These are phyloP conservation scores for Tricholoma matsutake DNA, from an alignment of 768 basidiomycete species.

Conservation along the genomic window DNA sequence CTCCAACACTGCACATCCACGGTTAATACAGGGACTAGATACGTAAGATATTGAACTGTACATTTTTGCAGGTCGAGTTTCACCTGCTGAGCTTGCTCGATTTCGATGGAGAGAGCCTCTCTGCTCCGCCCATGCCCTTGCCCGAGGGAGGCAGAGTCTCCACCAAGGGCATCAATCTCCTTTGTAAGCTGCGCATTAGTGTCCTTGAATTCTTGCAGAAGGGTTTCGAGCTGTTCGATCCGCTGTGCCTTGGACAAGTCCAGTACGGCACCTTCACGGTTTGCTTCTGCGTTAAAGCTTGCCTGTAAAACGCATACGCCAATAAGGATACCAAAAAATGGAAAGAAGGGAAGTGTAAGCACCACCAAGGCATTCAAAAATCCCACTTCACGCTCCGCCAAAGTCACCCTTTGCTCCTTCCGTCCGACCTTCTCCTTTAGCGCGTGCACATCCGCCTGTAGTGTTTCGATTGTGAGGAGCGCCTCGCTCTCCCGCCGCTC, in stretches of 20 bases:
- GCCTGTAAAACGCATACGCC: conserved; percentile 35
- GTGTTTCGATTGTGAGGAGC: conserved; percentile 25
- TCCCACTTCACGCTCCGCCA: conserved; percentile 58
- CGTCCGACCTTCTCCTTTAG: conserved; percentile 36
- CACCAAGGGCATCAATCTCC: conserved; percentile 46
- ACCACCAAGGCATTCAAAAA: conserved; percentile 69
- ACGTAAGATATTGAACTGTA: conserved; percentile 13
- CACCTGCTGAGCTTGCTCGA: conserved; percentile 26
- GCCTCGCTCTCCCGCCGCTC: conserved; percentile 37
- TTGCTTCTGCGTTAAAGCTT: conserved; percentile 57
- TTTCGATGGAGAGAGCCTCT: conserved; percentile 37
- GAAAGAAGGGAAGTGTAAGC: conserved; percentile 20
- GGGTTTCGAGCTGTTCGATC: conserved; percentile 51
- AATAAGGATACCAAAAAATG: neutral
- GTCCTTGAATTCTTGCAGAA: conserved; percentile 54
- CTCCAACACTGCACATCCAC: conserved; percentile 38
- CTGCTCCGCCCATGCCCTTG: conserved; percentile 21
- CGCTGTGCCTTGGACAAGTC: conserved; percentile 41
- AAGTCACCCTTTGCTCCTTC: conserved; percentile 26
- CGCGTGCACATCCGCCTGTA: conserved; percentile 34
- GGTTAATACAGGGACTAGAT: neutral
- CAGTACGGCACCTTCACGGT: conserved; percentile 12
- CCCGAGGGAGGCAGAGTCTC: conserved; percentile 25
- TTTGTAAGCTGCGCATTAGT: conserved; percentile 42
- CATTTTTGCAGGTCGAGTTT: conserved; percentile 40